phyloP scores from a whole-genome alignment of 306 rosid genomes.

The Arachis stenosperma region DNA sequence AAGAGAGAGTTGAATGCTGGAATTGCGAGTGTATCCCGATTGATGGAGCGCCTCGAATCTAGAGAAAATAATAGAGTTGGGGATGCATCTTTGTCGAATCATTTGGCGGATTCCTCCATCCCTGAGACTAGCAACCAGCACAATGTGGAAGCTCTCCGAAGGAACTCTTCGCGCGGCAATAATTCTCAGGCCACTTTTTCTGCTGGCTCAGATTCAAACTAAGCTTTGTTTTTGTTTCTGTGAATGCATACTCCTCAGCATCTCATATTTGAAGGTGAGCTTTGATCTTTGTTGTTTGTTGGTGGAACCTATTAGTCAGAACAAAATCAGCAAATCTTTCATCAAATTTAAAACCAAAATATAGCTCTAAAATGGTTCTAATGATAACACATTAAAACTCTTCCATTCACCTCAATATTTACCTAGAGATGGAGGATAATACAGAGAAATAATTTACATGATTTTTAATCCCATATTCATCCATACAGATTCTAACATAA shows the following conservation, averaged over 20 bases:
- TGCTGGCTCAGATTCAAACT: constrained; percentile 48
- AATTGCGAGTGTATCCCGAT: constrained; percentile 68
- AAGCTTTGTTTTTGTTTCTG: constrained; percentile 44
- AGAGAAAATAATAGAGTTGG: constrained; percentile 49
- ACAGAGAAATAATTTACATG: too few species aligned
- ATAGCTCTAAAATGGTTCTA: not conserved
- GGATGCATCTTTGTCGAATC: constrained; percentile 45
- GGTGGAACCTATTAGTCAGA: not conserved
- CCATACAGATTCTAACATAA: not conserved
- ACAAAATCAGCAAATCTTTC: not conserved
- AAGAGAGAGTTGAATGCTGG: constrained; percentile 75
- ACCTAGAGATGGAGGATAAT: too few species aligned
- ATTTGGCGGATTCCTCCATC: constrained; percentile 30
- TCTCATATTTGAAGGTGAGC: constrained; percentile 71
- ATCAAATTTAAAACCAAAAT: constrained; percentile 6
- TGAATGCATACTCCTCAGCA: constrained; percentile 67
- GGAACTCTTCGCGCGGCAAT: constrained; percentile 38
- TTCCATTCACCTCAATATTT: too few species aligned
- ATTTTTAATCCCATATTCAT: too few species aligned
- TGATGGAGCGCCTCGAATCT: constrained; percentile 69
- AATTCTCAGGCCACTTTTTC: constrained; percentile 47
- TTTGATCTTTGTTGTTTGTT: constrained; percentile 2
- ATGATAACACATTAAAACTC: too few species aligned
- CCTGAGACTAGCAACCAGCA: constrained; percentile 48
- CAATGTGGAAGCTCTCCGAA: constrained; percentile 45